These are phyloP conservation scores for Neurospora cerealis DNA, from an alignment of 495 filamentous ascomycete genomes.

Conservation along the genomic window DNA sequence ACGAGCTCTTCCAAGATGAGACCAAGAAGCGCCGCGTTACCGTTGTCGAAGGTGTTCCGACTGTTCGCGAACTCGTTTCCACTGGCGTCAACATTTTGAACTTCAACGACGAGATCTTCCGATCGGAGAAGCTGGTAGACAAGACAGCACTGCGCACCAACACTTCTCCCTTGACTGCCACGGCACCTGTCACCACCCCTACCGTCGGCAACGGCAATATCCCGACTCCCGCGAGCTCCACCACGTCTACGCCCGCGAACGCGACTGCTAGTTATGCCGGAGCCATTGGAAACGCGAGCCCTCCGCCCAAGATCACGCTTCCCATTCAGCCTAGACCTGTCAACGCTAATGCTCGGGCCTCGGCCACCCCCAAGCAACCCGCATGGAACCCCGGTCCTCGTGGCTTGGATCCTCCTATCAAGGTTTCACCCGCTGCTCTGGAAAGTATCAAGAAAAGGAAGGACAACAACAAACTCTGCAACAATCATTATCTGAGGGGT, in stretches of 20 bases:
- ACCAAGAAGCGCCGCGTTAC: slow-evolving; percentile 51
- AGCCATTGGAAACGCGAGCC: slow-evolving; percentile 21
- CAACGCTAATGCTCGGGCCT: slow-evolving; percentile 4
- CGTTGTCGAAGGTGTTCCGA: slow-evolving; percentile 64
- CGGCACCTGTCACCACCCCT: neutral
- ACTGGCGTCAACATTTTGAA: slow-evolving; percentile 48
- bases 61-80: slow-evolving; percentile 53
- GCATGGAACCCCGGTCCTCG: slow-evolving; percentile 45
- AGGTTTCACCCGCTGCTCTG: slow-evolving; percentile 45
- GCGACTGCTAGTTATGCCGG: slow-evolving; percentile 25
- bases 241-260: slow-evolving; percentile 6
- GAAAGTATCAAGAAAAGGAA: slow-evolving; percentile 68
- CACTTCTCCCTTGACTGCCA: neutral
- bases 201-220: slow-evolving; percentile 1
- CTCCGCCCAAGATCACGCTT: slow-evolving; percentile 27
- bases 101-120: slow-evolving; percentile 55
- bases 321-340: slow-evolving; percentile 17
- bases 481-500: slow-evolving; percentile 69
- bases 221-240: neutral
- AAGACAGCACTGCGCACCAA: slow-evolving; percentile 9
- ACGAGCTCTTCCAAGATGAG: slow-evolving; percentile 47
- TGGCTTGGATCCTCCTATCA: slow-evolving; percentile 39
- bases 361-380: slow-evolving; percentile 7
- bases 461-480: slow-evolving; percentile 72
- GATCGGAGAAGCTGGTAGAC: slow-evolving; percentile 43